These are phyloP conservation scores for Moricandia moricandioides DNA, from an alignment of 345 rosid genomes.

Conservation along the genomic window DNA sequence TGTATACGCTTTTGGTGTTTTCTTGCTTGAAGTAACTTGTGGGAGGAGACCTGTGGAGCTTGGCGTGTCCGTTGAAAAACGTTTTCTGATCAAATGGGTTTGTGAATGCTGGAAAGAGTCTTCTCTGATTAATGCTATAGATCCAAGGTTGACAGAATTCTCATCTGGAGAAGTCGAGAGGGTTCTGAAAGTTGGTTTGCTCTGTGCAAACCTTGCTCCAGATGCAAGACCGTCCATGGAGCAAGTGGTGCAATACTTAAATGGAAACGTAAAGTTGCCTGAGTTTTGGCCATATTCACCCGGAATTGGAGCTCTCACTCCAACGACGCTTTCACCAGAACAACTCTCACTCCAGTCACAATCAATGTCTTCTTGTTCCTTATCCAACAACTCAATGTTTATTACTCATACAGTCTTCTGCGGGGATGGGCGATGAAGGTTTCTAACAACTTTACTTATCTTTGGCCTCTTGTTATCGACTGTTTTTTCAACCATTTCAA, in stretches of 20 bases:
- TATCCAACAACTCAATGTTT: constrained; percentile 30
- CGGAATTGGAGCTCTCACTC: constrained; percentile 33
- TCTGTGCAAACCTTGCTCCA: constrained; percentile 41
- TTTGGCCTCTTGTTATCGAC: background rate
- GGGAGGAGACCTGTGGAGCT: constrained; percentile 75
- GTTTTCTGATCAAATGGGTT: constrained; percentile 40
- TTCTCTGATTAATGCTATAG: constrained; percentile 36
- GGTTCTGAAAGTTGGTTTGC: constrained; percentile 49
- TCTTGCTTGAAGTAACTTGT: constrained; percentile 52
- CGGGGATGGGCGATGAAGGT: constrained; percentile 35
- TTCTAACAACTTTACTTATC: background rate
- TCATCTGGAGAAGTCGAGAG: constrained; percentile 38
- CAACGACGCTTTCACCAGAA: constrained; percentile 11
- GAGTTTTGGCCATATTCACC: constrained; percentile 31
- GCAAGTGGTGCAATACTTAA: constrained; percentile 42
- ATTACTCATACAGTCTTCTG: constrained; percentile 28
- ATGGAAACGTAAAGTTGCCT: constrained; percentile 29
- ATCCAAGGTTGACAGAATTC: constrained; percentile 39
- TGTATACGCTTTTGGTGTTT: constrained; percentile 48
- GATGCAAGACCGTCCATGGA: constrained; percentile 44
- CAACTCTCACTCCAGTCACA: constrained; percentile 2
- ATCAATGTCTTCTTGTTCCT: constrained; percentile 25
- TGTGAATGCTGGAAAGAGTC: constrained; percentile 37
- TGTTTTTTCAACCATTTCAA: background rate
- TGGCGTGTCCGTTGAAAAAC: constrained; percentile 15